phyloP scores from a whole-genome alignment of 2,329 filamentous ascomycete species.

The Fusarium beomiforme region DNA sequence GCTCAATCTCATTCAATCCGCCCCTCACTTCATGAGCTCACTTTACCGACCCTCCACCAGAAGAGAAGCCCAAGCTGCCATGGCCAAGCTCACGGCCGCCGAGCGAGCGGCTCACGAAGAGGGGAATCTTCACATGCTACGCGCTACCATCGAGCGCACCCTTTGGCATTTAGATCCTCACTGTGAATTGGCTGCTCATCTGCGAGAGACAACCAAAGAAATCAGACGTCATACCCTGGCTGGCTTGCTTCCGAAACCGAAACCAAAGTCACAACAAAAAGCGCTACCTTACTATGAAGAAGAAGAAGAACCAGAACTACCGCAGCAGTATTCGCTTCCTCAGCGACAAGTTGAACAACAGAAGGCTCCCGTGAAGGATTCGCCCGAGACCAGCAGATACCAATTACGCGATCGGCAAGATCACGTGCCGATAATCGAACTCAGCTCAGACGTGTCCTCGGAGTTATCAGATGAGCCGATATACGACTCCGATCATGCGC shows the following conservation, averaged over 20 bases:
- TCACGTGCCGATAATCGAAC: conserved; percentile 1
- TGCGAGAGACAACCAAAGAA: background rate
- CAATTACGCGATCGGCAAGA: background rate
- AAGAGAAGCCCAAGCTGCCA: conserved; percentile 14
- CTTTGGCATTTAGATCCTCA: conserved; percentile 8
- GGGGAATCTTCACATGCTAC: conserved; percentile 18
- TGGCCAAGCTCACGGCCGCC: conserved; percentile 21
- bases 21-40: conserved; percentile 22
- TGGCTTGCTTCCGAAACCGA: conserved; percentile 1
- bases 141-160: conserved; percentile 12
- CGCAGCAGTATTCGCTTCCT: background rate
- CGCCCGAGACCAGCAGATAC: background rate
- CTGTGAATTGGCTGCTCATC: background rate
- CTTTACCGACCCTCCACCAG: conserved; percentile 23
- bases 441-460: background rate
- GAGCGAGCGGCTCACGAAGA: conserved; percentile 20
- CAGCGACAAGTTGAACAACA: background rate
- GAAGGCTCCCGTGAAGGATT: background rate
- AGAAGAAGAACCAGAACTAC: background rate
- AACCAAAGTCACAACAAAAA: background rate
- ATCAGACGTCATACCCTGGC: conserved; percentile 10
- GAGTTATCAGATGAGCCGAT: background rate
- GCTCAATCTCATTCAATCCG: background rate
- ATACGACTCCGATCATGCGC: background rate
- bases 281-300: background rate